Percentiles rank a stretch among this genome's conserved stretches.
These are phyloP conservation scores for Albugo laibachii DNA, from an alignment of 352 stramenopile genomes.

Conservation along the genomic window DNA sequence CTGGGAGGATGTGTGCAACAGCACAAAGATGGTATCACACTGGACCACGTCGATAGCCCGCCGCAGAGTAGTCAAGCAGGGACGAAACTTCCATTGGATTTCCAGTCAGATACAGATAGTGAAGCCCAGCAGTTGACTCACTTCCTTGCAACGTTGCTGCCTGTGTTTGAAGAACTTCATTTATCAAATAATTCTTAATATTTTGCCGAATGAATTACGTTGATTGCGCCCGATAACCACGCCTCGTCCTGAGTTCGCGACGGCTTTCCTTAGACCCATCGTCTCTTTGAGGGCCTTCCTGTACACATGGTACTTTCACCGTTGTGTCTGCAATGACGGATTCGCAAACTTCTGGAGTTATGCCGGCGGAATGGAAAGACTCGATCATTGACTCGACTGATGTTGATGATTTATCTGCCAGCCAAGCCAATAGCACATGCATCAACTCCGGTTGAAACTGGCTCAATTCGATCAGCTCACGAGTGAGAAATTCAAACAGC, in stretches of 20 bases:
- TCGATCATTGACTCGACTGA: slow-evolving; percentile 12
- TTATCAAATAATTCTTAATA: slow-evolving; percentile 2
- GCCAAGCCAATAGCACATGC: slow-evolving; percentile 62
- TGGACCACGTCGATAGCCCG: slow-evolving; percentile 17
- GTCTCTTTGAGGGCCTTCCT: not conserved
- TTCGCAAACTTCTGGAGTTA: not conserved
- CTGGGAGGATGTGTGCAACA: slow-evolving; percentile 10
- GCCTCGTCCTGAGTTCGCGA: too few species aligned
- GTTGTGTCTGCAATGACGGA: not conserved
- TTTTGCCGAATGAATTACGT: too few species aligned
- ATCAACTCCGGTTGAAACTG: slow-evolving; percentile 68
- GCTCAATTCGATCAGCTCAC: slow-evolving; percentile 57
- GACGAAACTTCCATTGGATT: too few species aligned
- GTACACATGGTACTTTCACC: not conserved
- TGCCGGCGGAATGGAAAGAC: not conserved
- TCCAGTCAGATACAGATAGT: slow-evolving; percentile 6
- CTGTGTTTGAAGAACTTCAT: slow-evolving; percentile 42
- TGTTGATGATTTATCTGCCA: slow-evolving; percentile 46
- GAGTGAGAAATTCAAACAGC: slow-evolving; percentile 54
- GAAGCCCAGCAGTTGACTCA: slow-evolving; percentile 26
- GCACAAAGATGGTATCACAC: slow-evolving; percentile 9
- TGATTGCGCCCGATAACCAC: too few species aligned
- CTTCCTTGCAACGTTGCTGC: slow-evolving; percentile 25
- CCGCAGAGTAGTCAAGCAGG: slow-evolving; percentile 13
- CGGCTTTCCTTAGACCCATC: not conserved